Evolutionary conservation across 352 stramenopile genomes (phyloP).

Genomic region (Paralagenidium karlingii): DNA sequence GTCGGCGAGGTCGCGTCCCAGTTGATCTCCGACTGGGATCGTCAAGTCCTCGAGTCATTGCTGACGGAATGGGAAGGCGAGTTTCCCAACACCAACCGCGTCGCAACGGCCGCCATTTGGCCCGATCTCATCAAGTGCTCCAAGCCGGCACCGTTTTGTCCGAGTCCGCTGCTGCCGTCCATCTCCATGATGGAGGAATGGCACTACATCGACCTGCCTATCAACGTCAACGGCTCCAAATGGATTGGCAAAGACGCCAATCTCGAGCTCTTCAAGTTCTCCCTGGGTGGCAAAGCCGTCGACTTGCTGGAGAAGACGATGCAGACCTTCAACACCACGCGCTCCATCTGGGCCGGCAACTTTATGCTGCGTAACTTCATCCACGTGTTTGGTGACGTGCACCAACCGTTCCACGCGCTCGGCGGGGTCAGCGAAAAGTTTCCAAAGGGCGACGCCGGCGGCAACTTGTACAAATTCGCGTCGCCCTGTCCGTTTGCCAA

Average conservation of each 20-base stretch:
- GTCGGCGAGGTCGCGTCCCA: conserved; percentile 15
- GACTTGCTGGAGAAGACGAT: conserved; percentile 28
- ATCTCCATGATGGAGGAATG: conserved; percentile 37
- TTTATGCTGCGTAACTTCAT: conserved; percentile 50
- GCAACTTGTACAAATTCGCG: conserved; percentile 44
- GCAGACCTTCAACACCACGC: conserved; percentile 40
- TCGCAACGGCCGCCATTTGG: conserved; percentile 19
- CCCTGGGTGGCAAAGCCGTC: conserved; percentile 27
- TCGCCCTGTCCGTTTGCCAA: conserved; percentile 37
- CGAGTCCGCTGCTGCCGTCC: conserved; percentile 14
- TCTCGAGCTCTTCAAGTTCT: conserved; percentile 34
- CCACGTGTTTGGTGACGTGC: conserved; percentile 50
- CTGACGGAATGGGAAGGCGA: conserved; percentile 10
- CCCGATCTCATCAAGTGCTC: conserved; percentile 21
- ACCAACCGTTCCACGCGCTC: conserved; percentile 47
- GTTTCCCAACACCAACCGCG: conserved; percentile 16
- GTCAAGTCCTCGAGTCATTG: conserved; percentile 10
- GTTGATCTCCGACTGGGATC: conserved; percentile 10
- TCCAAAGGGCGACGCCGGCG: conserved; percentile 33
- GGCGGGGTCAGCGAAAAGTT: conserved; percentile 25
- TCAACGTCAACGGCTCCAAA: conserved; percentile 29
- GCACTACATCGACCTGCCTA: conserved; percentile 59
- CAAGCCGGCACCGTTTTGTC: conserved; percentile 5
- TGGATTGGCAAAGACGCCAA: conserved; percentile 22
- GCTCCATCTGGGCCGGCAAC: conserved; percentile 52